These are phyloP conservation scores for Phycomyces blakesleeanus DNA, from an alignment of 192 early-diverging fungal species.

Conservation along the genomic window DNA sequence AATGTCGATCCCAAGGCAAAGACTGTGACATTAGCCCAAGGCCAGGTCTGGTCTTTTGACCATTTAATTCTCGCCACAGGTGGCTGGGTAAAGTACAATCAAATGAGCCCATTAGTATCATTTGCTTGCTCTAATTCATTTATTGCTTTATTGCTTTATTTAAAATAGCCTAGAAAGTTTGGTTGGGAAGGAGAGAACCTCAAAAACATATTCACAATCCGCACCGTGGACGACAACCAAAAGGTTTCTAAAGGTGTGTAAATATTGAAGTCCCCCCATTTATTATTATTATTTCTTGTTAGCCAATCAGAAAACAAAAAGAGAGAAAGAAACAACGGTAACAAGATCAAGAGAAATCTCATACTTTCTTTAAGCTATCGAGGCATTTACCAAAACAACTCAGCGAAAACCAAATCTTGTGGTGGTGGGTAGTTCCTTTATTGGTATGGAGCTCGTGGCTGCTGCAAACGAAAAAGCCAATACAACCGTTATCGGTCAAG, in stretches of 20 bases:
- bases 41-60: conserved; percentile 35
- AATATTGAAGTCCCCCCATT: too few species aligned
- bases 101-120: too few species aligned
- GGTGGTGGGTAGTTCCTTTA: conserved; percentile 57
- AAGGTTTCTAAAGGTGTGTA: conserved; percentile 30
- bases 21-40: conserved; percentile 37
- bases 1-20: conserved; percentile 38
- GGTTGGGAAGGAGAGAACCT: conserved; percentile 46
- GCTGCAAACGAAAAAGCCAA: conserved; percentile 34
- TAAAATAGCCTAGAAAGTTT: conserved; percentile 38
- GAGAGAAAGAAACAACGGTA: too few species aligned
- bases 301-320: too few species aligned
- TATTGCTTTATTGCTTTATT: neutral
- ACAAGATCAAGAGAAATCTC: too few species aligned
- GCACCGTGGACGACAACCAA: conserved; percentile 40
- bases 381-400: neutral
- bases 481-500: conserved; percentile 58
- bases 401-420: conserved; percentile 47
- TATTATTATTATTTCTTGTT: too few species aligned
- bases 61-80: conserved; percentile 51
- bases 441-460: conserved; percentile 57
- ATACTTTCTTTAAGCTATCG: neutral
- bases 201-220: conserved; percentile 46
- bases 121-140: too few species aligned
- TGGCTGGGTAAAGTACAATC: conserved; percentile 36